phyloP scores from a whole-genome alignment of 2,329 filamentous ascomycete genomes.

The Claviceps quebecensis region DNA sequence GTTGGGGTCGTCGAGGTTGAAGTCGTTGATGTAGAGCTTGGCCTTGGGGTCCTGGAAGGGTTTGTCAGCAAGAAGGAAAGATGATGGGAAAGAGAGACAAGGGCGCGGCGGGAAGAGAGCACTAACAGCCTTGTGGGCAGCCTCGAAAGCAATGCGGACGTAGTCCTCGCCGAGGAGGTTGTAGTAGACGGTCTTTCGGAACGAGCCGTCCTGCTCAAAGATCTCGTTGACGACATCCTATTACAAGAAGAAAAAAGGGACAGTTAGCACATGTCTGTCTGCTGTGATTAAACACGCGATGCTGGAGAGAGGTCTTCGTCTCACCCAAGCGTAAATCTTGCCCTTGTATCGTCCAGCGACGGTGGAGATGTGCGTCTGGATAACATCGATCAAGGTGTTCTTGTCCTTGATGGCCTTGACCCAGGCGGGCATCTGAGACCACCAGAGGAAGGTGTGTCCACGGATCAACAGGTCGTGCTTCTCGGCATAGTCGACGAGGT shows the following conservation, averaged over 20 bases:
- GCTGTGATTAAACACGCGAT: not conserved
- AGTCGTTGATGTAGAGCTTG: conserved; percentile 66
- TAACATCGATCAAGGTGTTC: not conserved
- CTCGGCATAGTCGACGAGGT: not conserved
- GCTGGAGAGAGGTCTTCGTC: not conserved
- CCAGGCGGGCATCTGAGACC: not conserved
- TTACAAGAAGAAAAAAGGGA: not conserved
- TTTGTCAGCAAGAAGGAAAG: not conserved
- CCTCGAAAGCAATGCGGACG: conserved; percentile 54
- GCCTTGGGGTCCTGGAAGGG: conserved; percentile 41
- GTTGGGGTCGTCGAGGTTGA: conserved; percentile 48
- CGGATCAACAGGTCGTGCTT: not conserved
- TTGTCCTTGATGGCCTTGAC: not conserved
- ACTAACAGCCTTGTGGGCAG: conserved; percentile 40
- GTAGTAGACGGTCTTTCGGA: conserved; percentile 50
- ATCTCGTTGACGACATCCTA: conserved; percentile 2
- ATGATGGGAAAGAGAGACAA: not conserved
- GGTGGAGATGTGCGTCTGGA: not conserved
- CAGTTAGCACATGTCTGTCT: not conserved
- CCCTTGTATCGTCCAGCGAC: not conserved
- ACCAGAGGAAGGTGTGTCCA: not conserved
- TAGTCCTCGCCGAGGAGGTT: conserved; percentile 56
- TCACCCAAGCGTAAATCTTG: not conserved
- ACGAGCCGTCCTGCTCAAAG: conserved; percentile 44
- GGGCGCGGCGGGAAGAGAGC: not conserved